Evolutionary conservation across 257 asterid species (phyloP).

Genomic region (Hygrophila difformis): DNA sequence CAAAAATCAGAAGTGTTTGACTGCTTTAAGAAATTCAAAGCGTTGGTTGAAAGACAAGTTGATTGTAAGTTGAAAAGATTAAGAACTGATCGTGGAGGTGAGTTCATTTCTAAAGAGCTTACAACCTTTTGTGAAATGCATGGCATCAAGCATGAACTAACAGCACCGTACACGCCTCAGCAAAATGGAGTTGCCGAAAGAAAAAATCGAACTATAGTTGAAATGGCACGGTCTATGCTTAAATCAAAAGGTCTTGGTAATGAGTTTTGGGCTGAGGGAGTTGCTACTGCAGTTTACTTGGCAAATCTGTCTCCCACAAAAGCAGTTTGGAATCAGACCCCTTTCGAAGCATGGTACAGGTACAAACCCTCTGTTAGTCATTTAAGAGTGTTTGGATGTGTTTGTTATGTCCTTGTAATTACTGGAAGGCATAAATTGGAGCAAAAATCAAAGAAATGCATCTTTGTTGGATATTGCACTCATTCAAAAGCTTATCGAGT

Average conservation of each 20-base stretch:
- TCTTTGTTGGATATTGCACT: slow-evolving; percentile 1
- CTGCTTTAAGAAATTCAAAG: neutral
- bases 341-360: neutral
- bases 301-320: neutral
- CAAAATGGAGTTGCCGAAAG: neutral
- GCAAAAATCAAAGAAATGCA: neutral
- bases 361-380: neutral
- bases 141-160: neutral
- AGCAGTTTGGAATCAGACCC: neutral
- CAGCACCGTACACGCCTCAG: neutral
- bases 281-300: neutral
- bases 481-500: neutral
- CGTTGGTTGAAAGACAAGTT: neutral
- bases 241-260: neutral
- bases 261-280: neutral
- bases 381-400: neutral
- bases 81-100: neutral
- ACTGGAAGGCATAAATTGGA: neutral
- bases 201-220: neutral
- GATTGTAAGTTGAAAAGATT: neutral
- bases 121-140: neutral
- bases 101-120: neutral
- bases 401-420: neutral
- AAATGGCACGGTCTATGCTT: neutral
- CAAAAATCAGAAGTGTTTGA: neutral